These are phyloP conservation scores for Pichia sp. DNA, from an alignment of 1,139 yeast species.

Conservation along the genomic window DNA sequence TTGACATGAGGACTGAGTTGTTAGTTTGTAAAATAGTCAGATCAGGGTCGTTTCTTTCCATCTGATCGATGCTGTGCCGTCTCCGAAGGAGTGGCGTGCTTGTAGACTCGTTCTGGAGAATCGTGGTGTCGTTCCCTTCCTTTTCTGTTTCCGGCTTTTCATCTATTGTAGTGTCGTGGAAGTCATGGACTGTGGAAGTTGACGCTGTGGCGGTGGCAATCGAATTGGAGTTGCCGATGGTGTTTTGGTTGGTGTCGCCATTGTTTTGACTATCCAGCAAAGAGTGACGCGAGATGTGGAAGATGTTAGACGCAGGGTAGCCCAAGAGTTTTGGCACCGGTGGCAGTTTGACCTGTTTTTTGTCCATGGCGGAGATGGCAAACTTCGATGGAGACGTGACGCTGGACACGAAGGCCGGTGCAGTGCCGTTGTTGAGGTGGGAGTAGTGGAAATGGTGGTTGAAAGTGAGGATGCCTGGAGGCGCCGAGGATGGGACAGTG, in stretches of 20 bases:
- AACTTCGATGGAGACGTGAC: slow-evolving; percentile 26
- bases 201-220: neutral
- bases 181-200: neutral
- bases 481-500: slow-evolving; percentile 7
- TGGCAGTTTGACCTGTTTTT: slow-evolving; percentile 22
- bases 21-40: slow-evolving; percentile 14
- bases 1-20: slow-evolving; percentile 9
- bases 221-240: neutral
- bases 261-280: neutral
- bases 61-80: slow-evolving; percentile 8
- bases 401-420: neutral
- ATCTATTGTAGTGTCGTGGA: slow-evolving; percentile 4
- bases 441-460: neutral
- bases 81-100: slow-evolving; percentile 8
- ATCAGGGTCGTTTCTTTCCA: slow-evolving; percentile 15
- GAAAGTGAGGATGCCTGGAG: slow-evolving; percentile 1
- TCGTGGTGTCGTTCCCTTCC: slow-evolving; percentile 11
- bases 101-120: slow-evolving; percentile 16
- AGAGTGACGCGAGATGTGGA: neutral
- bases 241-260: neutral
- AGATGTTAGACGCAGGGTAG: neutral
- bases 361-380: slow-evolving; percentile 3
- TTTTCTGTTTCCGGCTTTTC: slow-evolving; percentile 1
- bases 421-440: neutral
- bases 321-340: slow-evolving; percentile 25